Base-by-base conservation (phyloP, 2,329 filamentous ascomycete genomes). In the Exophiala calicioides region DNA sequence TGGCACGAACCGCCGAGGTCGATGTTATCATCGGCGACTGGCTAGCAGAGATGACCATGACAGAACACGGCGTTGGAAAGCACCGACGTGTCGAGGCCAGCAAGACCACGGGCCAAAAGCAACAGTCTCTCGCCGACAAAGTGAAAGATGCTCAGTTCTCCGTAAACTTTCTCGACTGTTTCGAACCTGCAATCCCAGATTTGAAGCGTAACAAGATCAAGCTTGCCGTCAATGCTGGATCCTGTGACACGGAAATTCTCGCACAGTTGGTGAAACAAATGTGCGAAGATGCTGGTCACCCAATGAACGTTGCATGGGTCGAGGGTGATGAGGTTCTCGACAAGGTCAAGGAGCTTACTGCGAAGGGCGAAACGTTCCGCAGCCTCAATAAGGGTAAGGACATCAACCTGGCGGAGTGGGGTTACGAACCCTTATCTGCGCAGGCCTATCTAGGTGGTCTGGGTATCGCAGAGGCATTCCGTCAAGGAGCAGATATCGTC, bases 201-300 rank as follows among this genome's bases (percentile, higher is more conserved):
- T 62, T 74, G 7, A 62, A 68, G 39, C 54, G 57, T 8, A 58
- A 57, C 2, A 64, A 66, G 7, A 64, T 69, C 20, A 65, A 63
- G 27, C 59, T 75, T 0, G 63, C 67, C 0, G 66, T 72, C 1
- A 72, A 73, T 38, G 69, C 69, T 0, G 69, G 69, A 0, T 65
- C 69, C 0, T 58, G 66, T 24, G 69, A 72, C 26, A 70, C 68
- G 3, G 42, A 61, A 33, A 46, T 48, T 12, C 39, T 62, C n/a
- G n/a, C n/a, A n/a, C n/a, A n/a, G n/a, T n/a, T n/a, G n/a, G n/a
- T n/a, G n/a, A n/a, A n/a, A n/a, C n/a, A n/a, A n/a, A n/a, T n/a
- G n/a, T n/a, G n/a, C n/a, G n/a, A n/a, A n/a, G n/a, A n/a, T n/a
- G n/a, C n/a, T n/a, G n/a, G n/a, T n/a, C n/a, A n/a, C n/a, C n/a